Evolutionary conservation across 768 basidiomycete genomes (phyloP), one percentile per base, ranked within the genome.

Genomic region (Pholiota conissans): DNA sequence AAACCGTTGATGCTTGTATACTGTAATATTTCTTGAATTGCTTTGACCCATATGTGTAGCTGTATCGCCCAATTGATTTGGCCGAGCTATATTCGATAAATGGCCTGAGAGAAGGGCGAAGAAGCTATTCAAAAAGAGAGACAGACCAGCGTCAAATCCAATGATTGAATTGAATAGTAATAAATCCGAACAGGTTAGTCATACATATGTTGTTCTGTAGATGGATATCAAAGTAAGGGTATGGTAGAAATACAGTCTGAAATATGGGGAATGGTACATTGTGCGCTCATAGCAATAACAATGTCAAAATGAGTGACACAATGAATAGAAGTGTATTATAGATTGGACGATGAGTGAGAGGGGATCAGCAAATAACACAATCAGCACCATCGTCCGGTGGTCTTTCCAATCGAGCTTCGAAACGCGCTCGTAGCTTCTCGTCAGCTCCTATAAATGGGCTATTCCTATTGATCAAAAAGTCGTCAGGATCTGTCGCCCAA

Each of bases 401-500:
- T 52, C 71, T 76, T 14, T 62, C 71, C 14, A 84, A 67, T 26
- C 70, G 69, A 1, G 78, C 81, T 62, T 84, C 83, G 10, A 84
- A 64, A 7, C 79, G 74, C 0, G 65, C 78, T 45, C 74, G 62
- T n/a, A 84, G 68, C 20, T 73, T 71, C 39, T 78, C 81, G 51
- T 84, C 81, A 1, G 65, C 47, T 0, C 72, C 74, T 24, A 83
- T 77, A 61, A 78, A 84, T 1, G 79, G 74, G 13, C 74, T 82
- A 22, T 76, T 78, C 2, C 79, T 81, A 42, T 10, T 30, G 47
- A 24, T 48, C 37, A 30, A 66, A 53, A 40, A 42, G 28, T 11
- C 32, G 11, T 20, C 13, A 52, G 22, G 7, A 40, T 55, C 2
- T 40, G 50, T 30, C 26, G 13, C 16, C n/a, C n/a, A n/a, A n/a